Evolutionary conservation across 805 yeast genomes (phyloP), one percentile per base, ranked within the genome.

Genomic region (Lipomyces anomalus): DNA sequence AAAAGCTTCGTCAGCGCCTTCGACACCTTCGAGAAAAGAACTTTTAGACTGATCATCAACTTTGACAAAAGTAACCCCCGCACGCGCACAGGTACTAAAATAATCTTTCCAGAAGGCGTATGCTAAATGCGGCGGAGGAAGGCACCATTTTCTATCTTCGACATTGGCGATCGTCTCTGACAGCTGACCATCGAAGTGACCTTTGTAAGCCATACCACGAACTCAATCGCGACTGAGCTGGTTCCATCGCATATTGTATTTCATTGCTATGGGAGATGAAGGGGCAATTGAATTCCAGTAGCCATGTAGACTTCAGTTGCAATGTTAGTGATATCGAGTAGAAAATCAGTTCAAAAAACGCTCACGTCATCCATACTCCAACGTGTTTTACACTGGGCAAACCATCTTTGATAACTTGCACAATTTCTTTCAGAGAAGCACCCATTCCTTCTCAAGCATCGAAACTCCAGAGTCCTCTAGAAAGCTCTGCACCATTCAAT

Each of bases 341-440:
- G n/a, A n/a, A n/a, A n/a, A n/a, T n/a, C n/a, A n/a, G n/a, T n/a
- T n/a, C n/a, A n/a, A n/a, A n/a, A n/a, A n/a, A n/a, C n/a, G n/a
- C n/a, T n/a, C n/a, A 29, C 37, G 42, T 23, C 42, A 38, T 38
- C 42, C 42, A 38, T 37, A 38, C 42, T 17, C 42, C 42, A 38
- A 38, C 42, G 17, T 38, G 23, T 23, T 26, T 26, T 2, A 38
- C 42, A 9, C 38, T 6, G 21, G 38, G 39, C 6, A 38, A 16
- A 16, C 22, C 22, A 9, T 38, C 42, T 23, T 32, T 38, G 22
- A 38, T 11, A 6, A 38, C 21, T 33, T 32, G 28, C 7, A 38
- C 42, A n/a, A 26, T 38, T 2, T 38, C 37, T 11, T 38, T 29
- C 16, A 38, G 22, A 21, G 42, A 38, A 18, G 20, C 33, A 16